These are phyloP conservation scores for Daldinia vernicosa DNA, from an alignment of 495 filamentous ascomycete species.

Conservation along the genomic window DNA sequence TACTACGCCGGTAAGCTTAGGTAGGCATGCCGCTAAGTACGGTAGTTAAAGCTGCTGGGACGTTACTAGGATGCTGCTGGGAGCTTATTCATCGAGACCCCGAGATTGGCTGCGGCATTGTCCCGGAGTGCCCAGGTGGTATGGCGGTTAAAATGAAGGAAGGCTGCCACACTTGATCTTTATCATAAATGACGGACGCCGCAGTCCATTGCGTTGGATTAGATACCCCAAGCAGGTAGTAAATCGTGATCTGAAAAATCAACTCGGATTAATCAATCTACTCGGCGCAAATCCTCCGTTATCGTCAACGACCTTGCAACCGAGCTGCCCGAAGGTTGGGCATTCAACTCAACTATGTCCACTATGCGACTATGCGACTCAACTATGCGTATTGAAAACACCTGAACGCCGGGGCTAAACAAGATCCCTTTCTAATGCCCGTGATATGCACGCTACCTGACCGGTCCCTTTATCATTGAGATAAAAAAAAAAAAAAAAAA, in stretches of 20 bases:
- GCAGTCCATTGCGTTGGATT: not conserved
- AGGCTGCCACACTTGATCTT: slow-evolving; percentile 4
- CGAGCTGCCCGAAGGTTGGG: slow-evolving; percentile 14
- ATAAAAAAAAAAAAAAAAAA: too few species aligned
- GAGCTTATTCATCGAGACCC: not conserved
- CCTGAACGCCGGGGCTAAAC: slow-evolving; percentile 28
- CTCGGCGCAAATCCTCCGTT: slow-evolving; percentile 19
- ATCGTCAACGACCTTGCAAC: slow-evolving; percentile 21
- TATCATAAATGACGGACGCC: slow-evolving; percentile 21
- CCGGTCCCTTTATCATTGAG: slow-evolving; percentile 18
- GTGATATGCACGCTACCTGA: slow-evolving; percentile 24
- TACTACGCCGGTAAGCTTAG: slow-evolving; percentile 27
- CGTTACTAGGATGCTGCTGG: not conserved
- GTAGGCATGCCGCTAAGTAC: slow-evolving; percentile 26
- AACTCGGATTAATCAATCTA: slow-evolving; percentile 26
- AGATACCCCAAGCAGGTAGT: not conserved
- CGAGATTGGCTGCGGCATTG: slow-evolving; percentile 4
- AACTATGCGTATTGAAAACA: slow-evolving; percentile 8
- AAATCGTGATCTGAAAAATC: slow-evolving; percentile 22
- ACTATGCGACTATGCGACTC: slow-evolving; percentile 5
- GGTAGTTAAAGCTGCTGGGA: not conserved
- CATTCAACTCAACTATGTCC: slow-evolving; percentile 4
- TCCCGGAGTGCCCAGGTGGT: slow-evolving; percentile 13
- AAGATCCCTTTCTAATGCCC: slow-evolving; percentile 32
- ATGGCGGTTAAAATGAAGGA: slow-evolving; percentile 20